These are phyloP conservation scores for Agapanthus africanus DNA, from an alignment of 106 monocot genomes.

Conservation along the genomic window DNA sequence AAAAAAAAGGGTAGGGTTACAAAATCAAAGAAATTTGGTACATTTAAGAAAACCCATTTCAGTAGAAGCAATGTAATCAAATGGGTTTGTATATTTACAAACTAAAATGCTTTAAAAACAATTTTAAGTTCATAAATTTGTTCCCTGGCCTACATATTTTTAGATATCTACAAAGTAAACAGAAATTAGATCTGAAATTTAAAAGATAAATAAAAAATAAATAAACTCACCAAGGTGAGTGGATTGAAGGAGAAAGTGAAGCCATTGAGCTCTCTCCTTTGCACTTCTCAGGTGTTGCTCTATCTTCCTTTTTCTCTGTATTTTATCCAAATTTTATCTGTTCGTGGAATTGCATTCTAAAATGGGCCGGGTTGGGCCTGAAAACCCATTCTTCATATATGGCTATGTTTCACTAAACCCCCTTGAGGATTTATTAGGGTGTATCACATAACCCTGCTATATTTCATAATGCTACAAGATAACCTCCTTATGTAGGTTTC, in stretches of 20 bases:
- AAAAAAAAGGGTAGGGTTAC: too few species aligned
- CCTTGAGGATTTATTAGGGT: too few species aligned
- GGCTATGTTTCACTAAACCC: too few species aligned
- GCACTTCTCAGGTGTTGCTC: constrained; percentile 1
- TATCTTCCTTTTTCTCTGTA: neutral
- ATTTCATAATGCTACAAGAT: too few species aligned
- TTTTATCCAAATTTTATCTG: neutral
- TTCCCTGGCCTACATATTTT: too few species aligned
- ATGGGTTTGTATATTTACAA: neutral
- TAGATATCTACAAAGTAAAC: neutral
- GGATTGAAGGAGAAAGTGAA: constrained; percentile 14
- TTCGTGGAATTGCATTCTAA: too few species aligned
- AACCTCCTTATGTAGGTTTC: too few species aligned
- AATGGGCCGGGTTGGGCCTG: too few species aligned
- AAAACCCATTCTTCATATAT: too few species aligned
- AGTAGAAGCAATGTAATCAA: neutral
- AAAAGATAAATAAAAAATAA: neutral
- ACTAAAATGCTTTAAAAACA: neutral
- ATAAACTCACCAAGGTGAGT: constrained; percentile 2
- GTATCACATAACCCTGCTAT: too few species aligned
- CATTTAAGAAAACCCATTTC: neutral
- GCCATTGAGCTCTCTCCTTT: too few species aligned
- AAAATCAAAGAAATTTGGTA: neutral
- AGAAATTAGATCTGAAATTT: neutral
- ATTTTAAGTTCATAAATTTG: neutral